Conservation (phyloP, 108 stramenopile species). For the Cyclotella atomus region DNA sequence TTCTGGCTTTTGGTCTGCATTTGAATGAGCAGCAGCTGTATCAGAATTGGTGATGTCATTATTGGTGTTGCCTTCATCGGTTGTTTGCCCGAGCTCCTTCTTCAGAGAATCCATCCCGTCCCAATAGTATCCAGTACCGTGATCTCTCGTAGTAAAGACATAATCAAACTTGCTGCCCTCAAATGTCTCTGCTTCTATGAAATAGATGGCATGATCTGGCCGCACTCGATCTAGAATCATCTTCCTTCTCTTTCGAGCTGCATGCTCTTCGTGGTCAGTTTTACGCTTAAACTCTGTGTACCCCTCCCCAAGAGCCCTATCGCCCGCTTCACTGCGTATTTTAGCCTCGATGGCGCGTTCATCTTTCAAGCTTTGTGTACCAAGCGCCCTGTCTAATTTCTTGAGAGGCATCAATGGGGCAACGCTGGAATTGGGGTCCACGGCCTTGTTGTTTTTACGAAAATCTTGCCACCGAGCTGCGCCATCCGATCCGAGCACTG, state of each 20-base stretch:
- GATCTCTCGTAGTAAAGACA: slow-evolving; percentile 77
- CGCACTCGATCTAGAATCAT: slow-evolving; percentile 60
- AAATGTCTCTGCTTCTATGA: slow-evolving; percentile 63
- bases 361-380: slow-evolving; percentile 68
- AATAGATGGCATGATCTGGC: slow-evolving; percentile 74
- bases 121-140: slow-evolving; percentile 89
- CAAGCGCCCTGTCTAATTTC: slow-evolving; percentile 67
- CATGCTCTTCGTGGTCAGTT: slow-evolving; percentile 49
- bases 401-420: slow-evolving; percentile 82
- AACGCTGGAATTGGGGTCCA: slow-evolving; percentile 15
- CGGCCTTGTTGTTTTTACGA: slow-evolving; percentile 36
- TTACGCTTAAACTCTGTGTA: slow-evolving; percentile 75
- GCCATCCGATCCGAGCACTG: slow-evolving; percentile 81
- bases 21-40: background rate
- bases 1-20: slow-evolving; percentile 25
- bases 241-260: slow-evolving; percentile 57
- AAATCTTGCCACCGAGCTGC: slow-evolving; percentile 83
- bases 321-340: slow-evolving; percentile 66
- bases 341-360: slow-evolving; percentile 69
- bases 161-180: slow-evolving; percentile 82
- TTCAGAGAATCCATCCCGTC: slow-evolving; percentile 83
- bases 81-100: slow-evolving; percentile 44
- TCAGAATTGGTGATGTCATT: background rate
- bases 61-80: background rate
- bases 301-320: slow-evolving; percentile 53